Evolutionary conservation across 2,329 filamentous ascomycete species (phyloP), one percentile per base, ranked within the genome.

Genomic region (Bipolaris cookei): DNA sequence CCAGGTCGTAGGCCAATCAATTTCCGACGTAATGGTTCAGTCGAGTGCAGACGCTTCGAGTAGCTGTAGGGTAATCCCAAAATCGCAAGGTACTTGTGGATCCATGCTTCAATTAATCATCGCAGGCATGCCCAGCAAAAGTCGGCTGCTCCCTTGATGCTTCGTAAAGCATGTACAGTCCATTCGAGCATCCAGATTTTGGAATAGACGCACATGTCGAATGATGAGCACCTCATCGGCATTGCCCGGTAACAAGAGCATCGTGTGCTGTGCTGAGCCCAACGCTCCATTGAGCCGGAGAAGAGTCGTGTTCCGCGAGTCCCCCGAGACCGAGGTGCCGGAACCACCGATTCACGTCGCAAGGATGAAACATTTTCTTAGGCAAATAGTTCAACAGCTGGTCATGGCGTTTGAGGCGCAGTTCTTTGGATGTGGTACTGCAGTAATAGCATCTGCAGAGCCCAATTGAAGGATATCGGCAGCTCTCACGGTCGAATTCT

Each of bases 171-270:
- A 46, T 50, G 32, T 39, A 42, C 21, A 41, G 14, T 37, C 48
- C 53, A 53, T 50, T 59, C 48, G 55, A 35, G 41, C 45, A 46
- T 50, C 39, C 42, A 46, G 47, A 54, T 35, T 44, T 41, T 48
- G 43, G 10, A 37, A 28, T 42, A 42, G 52, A 34, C 60, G 60
- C 49, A 43, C 34, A 54, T 34, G 63, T 71, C 64, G 66, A 58
- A 67, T 63, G 61, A 71, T 68, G 41, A 62, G 65, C 69, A 66
- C 64, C 64, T 58, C 67, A 60, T 56, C 64, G 60, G 67, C 37
- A 47, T 51, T 47, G 52, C 54, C 64, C 61, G 64, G 54, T 61
- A 42, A 56, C 58, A 59, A 58, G 51, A 62, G 50, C 47, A 55
- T 54, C 41, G 52, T 32, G 56, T 55, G 51, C 51, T 57, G 50